Percentiles rank a stretch among this genome's conserved stretches.
Evolutionary conservation across 2,329 filamentous ascomycete genomes (phyloP).

Genomic region (Talaromyces sp.): DNA sequence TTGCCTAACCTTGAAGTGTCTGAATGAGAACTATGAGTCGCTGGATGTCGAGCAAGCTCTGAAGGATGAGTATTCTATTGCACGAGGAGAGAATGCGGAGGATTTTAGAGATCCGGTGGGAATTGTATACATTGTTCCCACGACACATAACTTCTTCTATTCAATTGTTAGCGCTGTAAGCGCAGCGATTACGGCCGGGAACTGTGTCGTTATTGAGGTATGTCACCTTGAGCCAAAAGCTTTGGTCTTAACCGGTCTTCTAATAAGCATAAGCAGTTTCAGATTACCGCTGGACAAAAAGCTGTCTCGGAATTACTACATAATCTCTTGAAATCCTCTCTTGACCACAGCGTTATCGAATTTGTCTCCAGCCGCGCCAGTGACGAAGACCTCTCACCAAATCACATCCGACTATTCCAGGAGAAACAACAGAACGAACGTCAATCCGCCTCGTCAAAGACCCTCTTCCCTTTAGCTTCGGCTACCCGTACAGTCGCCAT

Average conservation of each 20-base stretch:
- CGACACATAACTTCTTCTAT: slow-evolving; percentile 51
- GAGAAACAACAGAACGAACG: background rate
- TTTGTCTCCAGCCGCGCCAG: slow-evolving; percentile 37
- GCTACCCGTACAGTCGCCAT: slow-evolving; percentile 51
- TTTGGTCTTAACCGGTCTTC: background rate
- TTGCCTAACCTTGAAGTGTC: slow-evolving; percentile 2
- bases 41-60: slow-evolving; percentile 10
- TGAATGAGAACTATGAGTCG: slow-evolving; percentile 13
- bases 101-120: slow-evolving; percentile 20
- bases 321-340: slow-evolving; percentile 19
- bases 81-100: background rate
- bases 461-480: slow-evolving; percentile 25
- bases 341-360: slow-evolving; percentile 34
- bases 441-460: background rate
- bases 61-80: slow-evolving; percentile 10
- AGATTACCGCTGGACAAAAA: background rate
- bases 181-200: slow-evolving; percentile 52
- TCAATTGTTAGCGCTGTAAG: slow-evolving; percentile 46
- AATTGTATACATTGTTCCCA: slow-evolving; percentile 50
- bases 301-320: slow-evolving; percentile 12
- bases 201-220: slow-evolving; percentile 50
- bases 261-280: background rate
- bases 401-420: slow-evolving; percentile 15
- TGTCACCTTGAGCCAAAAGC: background rate
- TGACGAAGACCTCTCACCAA: slow-evolving; percentile 39